Evolutionary conservation across 1,139 yeast species (phyloP), one percentile per base, ranked within the genome.

Genomic region (Pichia sp.): DNA sequence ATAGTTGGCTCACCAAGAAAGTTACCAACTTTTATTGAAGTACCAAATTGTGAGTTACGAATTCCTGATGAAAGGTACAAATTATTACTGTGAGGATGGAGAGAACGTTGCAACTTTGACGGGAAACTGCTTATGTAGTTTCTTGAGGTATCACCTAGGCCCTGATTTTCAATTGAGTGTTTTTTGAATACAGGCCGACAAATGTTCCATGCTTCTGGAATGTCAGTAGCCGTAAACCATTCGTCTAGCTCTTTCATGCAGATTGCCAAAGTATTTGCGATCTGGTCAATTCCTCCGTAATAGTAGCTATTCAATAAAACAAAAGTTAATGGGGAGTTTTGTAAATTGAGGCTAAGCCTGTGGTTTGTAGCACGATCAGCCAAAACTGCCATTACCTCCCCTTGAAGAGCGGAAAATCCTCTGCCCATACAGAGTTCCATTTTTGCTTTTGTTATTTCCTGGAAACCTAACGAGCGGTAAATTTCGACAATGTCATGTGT

Each of bases 261-360:
- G 26, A 60, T 63, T 7, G 67, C 58, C 2, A 74, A 68, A 1
- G 80, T 70, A 46, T 65, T 61, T 3, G 72, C 66, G 54, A 80
- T 74, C 49, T 80, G 84, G 23, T 72, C 69, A 6, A 79, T 54
- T 0, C 85, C 85, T 1, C 86, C 85, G 47, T 76, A 69, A 55
- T 68, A 78, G 57, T 81, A 81, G 30, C 67, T 69, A 49, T 78
- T 81, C 11, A 81, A 53, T 3, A 72, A 59, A 19, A 73, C 72
- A 44, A 69, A 69, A 42, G 78, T 61, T 10, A 77, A 60, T 0
- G 84, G 84, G 0, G 82, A 77, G 42, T 67, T 64, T 3, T 49
- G 45, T 6, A 57, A 45, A 26, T 58, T 51, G 5, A 54, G 29
- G 47, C 44, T 43, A 31, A 54, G 26, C 49, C 44, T 43, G n/a